These are phyloP conservation scores for Micromonas commoda DNA, from an alignment of 139 green algal species.

Conservation along the genomic window DNA sequence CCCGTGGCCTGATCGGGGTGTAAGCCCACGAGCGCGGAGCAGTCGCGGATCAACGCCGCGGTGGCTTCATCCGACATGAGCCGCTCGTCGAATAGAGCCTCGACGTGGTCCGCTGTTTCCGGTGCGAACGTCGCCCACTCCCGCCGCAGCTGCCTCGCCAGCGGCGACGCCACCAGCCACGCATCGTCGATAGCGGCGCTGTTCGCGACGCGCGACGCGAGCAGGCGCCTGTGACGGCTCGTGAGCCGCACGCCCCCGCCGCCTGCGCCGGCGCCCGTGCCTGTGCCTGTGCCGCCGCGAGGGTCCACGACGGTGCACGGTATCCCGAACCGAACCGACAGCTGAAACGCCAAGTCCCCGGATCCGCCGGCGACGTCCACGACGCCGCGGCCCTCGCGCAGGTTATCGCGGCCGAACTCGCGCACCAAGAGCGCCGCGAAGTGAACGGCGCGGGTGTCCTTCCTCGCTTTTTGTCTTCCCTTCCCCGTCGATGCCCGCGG, in stretches of 20 bases:
- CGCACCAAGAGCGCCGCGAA: not conserved
- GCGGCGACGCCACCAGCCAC: not conserved
- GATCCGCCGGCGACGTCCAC: not conserved
- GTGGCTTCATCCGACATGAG: not conserved
- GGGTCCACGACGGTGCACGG: not conserved
- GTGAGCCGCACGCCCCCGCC: not conserved
- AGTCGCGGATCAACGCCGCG: not conserved
- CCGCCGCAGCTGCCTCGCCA: not conserved
- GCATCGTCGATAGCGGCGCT: not conserved
- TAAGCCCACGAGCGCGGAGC: slow-evolving; percentile 3
- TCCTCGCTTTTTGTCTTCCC: not conserved
- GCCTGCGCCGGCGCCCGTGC: too few species aligned
- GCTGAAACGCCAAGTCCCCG: not conserved
- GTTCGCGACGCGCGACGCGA: not conserved
- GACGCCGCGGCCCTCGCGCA: not conserved
- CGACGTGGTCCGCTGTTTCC: slow-evolving; percentile 21
- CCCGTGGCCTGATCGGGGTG: slow-evolving; percentile 25
- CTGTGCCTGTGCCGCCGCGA: too few species aligned
- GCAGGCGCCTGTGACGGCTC: not conserved
- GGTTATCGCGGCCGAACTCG: not conserved
- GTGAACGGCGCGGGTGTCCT: not conserved
- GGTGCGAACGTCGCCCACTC: not conserved
- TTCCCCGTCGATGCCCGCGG: too few species aligned
- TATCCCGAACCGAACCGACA: not conserved
- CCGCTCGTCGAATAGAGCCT: slow-evolving; percentile 25